A percentile compares a stretch with the other conserved stretches of the same genome.
These are phyloP conservation scores for Chrysoporthe austroafricana DNA, from an alignment of 2,329 filamentous ascomycete species.

Conservation along the genomic window DNA sequence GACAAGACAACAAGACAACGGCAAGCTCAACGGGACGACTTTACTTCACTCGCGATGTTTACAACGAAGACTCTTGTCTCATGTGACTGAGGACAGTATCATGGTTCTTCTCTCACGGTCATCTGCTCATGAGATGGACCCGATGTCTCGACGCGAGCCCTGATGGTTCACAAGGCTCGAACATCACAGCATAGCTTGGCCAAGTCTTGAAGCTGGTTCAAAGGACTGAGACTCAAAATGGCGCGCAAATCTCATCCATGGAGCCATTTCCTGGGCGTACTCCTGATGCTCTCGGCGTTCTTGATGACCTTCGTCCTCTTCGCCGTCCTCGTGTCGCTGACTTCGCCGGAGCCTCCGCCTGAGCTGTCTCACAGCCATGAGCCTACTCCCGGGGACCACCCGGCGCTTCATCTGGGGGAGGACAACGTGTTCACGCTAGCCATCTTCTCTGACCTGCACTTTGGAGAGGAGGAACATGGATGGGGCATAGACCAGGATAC, in stretches of 20 bases:
- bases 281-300: neutral
- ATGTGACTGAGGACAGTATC: too few relatives aligned
- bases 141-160: neutral
- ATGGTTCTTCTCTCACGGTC: too few relatives aligned
- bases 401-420: constrained; percentile 4
- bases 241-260: neutral
- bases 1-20: neutral
- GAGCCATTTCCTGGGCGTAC: neutral
- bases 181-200: neutral
- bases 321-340: neutral
- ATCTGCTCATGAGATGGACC: neutral
- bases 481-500: constrained; percentile 56
- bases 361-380: neutral
- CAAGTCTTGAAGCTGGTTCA: neutral
- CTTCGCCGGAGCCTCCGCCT: neutral
- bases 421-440: constrained; percentile 33
- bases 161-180: neutral
- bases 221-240: neutral
- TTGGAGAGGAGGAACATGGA: constrained; percentile 50
- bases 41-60: neutral
- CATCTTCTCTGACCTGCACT: constrained; percentile 61
- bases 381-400: neutral
- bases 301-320: neutral
- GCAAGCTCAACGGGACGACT: neutral
- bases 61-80: neutral